A percentile compares a stretch with the other conserved stretches of the same genome.
Conservation (phyloP, 441 rosid genomes). For the Macaranga tanarius region DNA sequence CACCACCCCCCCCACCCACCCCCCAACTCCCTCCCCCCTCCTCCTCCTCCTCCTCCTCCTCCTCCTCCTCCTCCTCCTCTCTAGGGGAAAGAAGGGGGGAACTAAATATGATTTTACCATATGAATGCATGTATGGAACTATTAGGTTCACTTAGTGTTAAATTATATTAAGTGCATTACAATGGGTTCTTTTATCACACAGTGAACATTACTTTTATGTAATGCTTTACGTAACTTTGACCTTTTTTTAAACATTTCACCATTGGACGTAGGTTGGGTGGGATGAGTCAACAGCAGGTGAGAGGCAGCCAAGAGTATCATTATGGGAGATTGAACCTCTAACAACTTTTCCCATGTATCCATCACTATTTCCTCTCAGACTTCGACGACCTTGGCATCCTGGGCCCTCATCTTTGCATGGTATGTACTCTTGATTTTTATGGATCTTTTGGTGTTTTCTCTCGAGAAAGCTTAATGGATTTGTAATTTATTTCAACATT, state of each 20-base stretch:
- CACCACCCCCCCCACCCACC: no score
- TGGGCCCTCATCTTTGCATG: slow-evolving; percentile 30
- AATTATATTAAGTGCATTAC: no score
- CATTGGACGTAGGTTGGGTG: slow-evolving; percentile 73
- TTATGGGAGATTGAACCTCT: slow-evolving; percentile 97
- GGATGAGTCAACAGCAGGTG: slow-evolving; percentile 97
- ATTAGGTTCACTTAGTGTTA: not conserved
- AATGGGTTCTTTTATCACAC: no score
- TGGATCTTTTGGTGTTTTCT: slow-evolving; percentile 1
- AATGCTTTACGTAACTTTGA: not conserved
- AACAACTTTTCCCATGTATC: slow-evolving; percentile 93
- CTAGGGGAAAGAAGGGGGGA: no score
- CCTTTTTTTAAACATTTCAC: not conserved
- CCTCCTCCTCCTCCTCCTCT: no score
- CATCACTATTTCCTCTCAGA: slow-evolving; percentile 84
- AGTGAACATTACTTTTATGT: not conserved
- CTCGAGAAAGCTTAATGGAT: not conserved
- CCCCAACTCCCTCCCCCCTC: no score
- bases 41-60: no score
- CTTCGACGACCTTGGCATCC: slow-evolving; percentile 64
- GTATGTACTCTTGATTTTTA: slow-evolving; percentile 19
- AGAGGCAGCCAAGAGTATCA: slow-evolving; percentile 92
- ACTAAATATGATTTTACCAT: no score
- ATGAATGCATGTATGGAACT: not conserved
- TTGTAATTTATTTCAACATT: not conserved